Base-by-base conservation (phyloP, 2,329 filamentous ascomycete species). In the Celoporthe dispersa region DNA sequence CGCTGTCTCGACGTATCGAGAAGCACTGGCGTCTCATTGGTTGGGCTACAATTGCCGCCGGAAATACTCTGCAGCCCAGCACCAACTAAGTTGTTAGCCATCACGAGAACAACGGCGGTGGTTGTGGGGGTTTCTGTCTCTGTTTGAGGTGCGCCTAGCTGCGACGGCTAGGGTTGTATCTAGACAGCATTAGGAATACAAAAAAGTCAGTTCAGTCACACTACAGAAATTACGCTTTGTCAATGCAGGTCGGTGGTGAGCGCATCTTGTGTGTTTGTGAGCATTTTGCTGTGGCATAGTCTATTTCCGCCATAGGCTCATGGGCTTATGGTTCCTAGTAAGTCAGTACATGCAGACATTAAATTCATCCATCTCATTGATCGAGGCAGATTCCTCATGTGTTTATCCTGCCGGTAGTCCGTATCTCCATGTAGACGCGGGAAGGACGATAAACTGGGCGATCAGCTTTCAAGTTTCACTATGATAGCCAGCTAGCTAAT, bases 21-120 rank as follows among this genome's bases (percentile, higher is more conserved):
- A 98, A 98, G 90, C 95, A 98, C 84, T 98, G 95, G 95, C 93
- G 94, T 84, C 87, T 97, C 79, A 97, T 97, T 77, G 93, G 94
- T 76, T 97, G 93, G 93, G 92, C 92, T 71, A 94, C 92, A 74
- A 93, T 94, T 79, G 90, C 91, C 76, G 86, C 86, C 33, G 73
- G 73, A 66, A 72, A 71, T 55, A 74, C 73, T 9, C 59, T 79
- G 55, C 77, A 79, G 70, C 78, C 78, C 16, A 77, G 74, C 67
- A 73, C 74, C 62, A 68, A 63, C 60, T 63, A 63, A 28, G 37
- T 44, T 63, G 60, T 14, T 63, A 22, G 22, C 25, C 28, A 66
- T 44, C 69, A 61, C 33, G 37, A 6, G 61, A 51, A 55, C 31
- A 16, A n/a, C 35, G 39, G 44, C 19, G 44, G 64, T 41, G 53